A percentile compares a stretch with the other conserved stretches of the same genome.
These are phyloP conservation scores for Pistacia integerrima DNA, from an alignment of 345 rosid species.

Conservation along the genomic window DNA sequence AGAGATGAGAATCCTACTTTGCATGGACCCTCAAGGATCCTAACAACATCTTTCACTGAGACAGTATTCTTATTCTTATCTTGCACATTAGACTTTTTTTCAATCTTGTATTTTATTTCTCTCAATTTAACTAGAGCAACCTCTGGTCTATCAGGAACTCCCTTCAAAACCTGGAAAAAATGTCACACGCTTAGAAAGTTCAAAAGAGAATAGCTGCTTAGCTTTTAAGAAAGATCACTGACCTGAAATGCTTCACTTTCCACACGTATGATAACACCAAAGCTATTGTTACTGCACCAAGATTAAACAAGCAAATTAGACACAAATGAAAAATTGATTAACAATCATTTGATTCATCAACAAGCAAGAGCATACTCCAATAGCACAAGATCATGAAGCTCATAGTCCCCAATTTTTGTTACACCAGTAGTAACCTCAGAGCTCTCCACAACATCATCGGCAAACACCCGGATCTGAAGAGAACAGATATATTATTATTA, in stretches of 20 bases:
- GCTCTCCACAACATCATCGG: constrained; percentile 96
- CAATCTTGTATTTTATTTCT: constrained; percentile 91
- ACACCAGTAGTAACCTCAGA: constrained; percentile 94
- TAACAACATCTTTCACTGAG: constrained; percentile 78
- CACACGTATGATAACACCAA: constrained; percentile 92
- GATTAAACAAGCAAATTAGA: constrained; percentile 24
- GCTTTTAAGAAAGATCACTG: constrained; percentile 6
- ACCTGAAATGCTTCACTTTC: constrained; percentile 98
- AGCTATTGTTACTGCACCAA: constrained; percentile 74
- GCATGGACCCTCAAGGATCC: constrained; percentile 86
- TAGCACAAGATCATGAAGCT: constrained; percentile 94
- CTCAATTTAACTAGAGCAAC: constrained; percentile 82
- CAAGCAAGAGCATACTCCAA: constrained; percentile 68
- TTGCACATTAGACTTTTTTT: constrained; percentile 67
- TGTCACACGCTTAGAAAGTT: not conserved
- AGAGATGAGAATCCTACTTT: constrained; percentile 52
- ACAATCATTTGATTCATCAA: constrained; percentile 9
- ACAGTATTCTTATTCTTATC: constrained; percentile 73
- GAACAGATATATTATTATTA: constrained; percentile 16
- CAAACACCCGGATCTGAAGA: constrained; percentile 79
- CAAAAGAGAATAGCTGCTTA: not conserved
- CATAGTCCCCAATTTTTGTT: constrained; percentile 86
- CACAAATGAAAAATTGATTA: constrained; percentile 2
- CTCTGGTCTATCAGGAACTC: constrained; percentile 91
- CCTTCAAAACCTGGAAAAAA: constrained; percentile 74